Evolutionary conservation across 495 filamentous ascomycete species (phyloP).

Genomic region (Podospora bellae-mahoneyi): DNA sequence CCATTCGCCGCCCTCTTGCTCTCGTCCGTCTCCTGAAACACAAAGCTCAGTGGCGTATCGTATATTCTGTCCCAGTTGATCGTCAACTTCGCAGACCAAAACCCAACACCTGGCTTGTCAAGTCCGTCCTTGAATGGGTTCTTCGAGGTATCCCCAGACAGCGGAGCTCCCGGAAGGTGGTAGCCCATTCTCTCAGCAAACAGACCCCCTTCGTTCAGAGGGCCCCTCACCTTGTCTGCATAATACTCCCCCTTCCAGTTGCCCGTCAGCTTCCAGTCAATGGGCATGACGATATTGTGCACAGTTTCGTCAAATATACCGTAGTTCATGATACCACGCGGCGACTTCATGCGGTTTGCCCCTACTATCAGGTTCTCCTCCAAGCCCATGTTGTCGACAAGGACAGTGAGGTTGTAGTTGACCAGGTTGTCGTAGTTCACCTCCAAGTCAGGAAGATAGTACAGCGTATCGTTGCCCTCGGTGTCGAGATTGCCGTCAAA

Average conservation of each 20-base stretch:
- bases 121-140: constrained; percentile 48
- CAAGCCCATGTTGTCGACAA: constrained; percentile 71
- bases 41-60: constrained; percentile 62
- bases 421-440: constrained; percentile 35
- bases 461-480: constrained; percentile 51
- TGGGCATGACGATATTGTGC: constrained; percentile 35
- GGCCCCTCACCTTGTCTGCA: constrained; percentile 61
- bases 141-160: constrained; percentile 48
- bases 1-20: constrained; percentile 29
- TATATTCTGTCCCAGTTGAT: constrained; percentile 54
- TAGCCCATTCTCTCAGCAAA: constrained; percentile 68
- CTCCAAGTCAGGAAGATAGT: constrained; percentile 54
- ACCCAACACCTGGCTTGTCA: constrained; percentile 53
- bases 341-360: constrained; percentile 61
- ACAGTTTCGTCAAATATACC: constrained; percentile 8
- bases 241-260: constrained; percentile 75
- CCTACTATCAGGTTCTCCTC: constrained; percentile 61
- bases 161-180: constrained; percentile 56
- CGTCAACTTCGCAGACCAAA: constrained; percentile 59
- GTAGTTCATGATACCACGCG: constrained; percentile 67
- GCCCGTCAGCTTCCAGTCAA: constrained; percentile 70
- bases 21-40: constrained; percentile 49
- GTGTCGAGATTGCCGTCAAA: constrained; percentile 23
- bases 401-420: constrained; percentile 62
- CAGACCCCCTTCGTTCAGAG: constrained; percentile 73